Evolutionary conservation across 345 rosid genomes (phyloP), one percentile per base, ranked within the genome.

Genomic region (Boechera divaricarpa): DNA sequence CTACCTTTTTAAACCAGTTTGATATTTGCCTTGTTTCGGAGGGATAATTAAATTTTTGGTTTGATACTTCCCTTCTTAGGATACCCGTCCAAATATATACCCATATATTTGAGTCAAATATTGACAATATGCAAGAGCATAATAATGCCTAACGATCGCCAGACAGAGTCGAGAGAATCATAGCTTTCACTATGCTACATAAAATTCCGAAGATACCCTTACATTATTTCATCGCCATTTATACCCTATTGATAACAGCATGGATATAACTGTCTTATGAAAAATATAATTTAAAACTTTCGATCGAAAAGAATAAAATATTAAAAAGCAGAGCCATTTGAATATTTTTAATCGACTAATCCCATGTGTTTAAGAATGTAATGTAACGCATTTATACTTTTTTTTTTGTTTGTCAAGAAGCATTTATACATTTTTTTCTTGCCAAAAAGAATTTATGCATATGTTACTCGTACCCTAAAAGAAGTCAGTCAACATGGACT

Each of bases 91-190:
- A 21, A 21, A 21, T 21, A 21, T 1, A 21, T 21, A 21, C 24
- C 24, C 1, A 21, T 21, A 21, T 21, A 1, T 21, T 21, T 21
- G 24, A 21, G 24, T 21, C 24, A 21, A 6, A 16, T 1, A 16
- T 67, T 51, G 69, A 32, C 57, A 64, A 32, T 33, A 33, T 13
- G n/a, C 63, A 55, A 64, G 52, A 54, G 70, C 70, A 45, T 51
- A 51, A 12, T 32, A 64, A 41, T 64, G 65, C 51, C 51, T 35
- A 75, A 75, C 74, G 69, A 69, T 76, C 68, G 44, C 36, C 13
- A 26, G 33, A 39, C 18, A 35, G 39, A 38, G 68, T 68, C 10
- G 21, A 75, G 73, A 67, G 62, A 59, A 68, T 60, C 74, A 5
- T 59, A 68, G 35, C 66, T 69, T 51, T 51, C 45, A 53, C 56